Evolutionary conservation across 192 early-diverging fungal species (phyloP), one percentile per base, ranked within the genome.

Genomic region (Coemansia sp.): DNA sequence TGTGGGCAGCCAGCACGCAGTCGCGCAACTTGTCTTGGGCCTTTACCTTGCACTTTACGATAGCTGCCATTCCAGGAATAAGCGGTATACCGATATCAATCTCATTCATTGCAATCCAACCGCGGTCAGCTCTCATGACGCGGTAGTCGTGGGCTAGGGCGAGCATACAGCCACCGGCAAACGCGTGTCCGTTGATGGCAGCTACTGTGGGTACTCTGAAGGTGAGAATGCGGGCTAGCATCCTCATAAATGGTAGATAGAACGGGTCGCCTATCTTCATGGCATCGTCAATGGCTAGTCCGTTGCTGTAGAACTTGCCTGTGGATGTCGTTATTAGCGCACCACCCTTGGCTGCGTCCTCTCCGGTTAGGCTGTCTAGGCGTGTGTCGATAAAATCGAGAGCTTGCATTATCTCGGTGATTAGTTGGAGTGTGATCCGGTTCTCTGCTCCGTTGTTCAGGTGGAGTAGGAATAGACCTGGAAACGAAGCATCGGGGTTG

Each of bases 31-130:
- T 60, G 62, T 79, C 77, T 3, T 86, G 89, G 4, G 67, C 7
- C 0, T 81, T 70, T 30, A 89, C 75, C 76, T 91, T 93, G 70
- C 83, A 79, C 33, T 86, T 87, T 38, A 93, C 70, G 14, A 93
- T 72, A 0, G 87, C 88, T 0, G 86, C 86, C 91, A 93, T 91
- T 3, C 90, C 91, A 4, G 89, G 82, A 37, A 84, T 81, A 8
- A 91, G 70, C 40, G 89, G 87, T 19, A 88, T 77, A 46, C 88
- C 87, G 33, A 93, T 76, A 65, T 93, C 90, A 7, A 93, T 86
- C 77, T 91, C 91, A 72, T 91, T 91, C 90, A 91, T 91, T 32
- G 88, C 90, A 37, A 93, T 85, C 69, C 82, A 93, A 6, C 91
- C 91, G 42, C 88, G 85, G 69, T 93, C 90, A 23, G 84, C 79